Percentiles rank a stretch among this genome's conserved stretches.
These are phyloP conservation scores for Boletellus dicymbophilus DNA, from an alignment of 1,284 basidiomycete genomes.

Conservation along the genomic window DNA sequence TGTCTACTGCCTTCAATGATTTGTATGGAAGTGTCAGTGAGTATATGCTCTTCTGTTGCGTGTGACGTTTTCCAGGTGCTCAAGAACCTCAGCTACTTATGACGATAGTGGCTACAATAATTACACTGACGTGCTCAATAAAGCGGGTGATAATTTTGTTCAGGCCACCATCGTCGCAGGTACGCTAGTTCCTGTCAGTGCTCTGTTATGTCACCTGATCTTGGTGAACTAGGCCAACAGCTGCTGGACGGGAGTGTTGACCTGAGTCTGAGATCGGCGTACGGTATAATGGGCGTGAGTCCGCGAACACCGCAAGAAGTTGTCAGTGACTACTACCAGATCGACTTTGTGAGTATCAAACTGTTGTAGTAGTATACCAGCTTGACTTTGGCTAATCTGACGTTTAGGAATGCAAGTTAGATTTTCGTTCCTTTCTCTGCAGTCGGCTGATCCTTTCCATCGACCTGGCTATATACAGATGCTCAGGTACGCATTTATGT, in stretches of 20 bases:
- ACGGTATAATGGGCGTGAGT: slow-evolving; percentile 46
- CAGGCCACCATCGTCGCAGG: slow-evolving; percentile 47
- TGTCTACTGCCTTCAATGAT: slow-evolving; percentile 49
- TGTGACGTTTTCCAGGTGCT: too few relatives aligned
- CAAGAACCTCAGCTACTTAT: slow-evolving; percentile 44
- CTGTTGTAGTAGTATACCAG: too few relatives aligned
- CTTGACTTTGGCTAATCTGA: background rate
- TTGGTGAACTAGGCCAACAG: slow-evolving; percentile 37
- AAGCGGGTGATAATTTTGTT: slow-evolving; percentile 42
- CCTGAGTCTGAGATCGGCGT: slow-evolving; percentile 48
- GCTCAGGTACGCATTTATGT: slow-evolving; percentile 26
- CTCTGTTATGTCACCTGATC: background rate
- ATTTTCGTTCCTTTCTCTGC: background rate
- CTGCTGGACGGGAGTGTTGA: slow-evolving; percentile 47
- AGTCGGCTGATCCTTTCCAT: slow-evolving; percentile 10
- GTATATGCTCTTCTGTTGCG: slow-evolving; percentile 23
- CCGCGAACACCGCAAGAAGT: slow-evolving; percentile 44
- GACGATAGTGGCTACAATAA: slow-evolving; percentile 50
- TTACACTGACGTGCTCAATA: slow-evolving; percentile 44
- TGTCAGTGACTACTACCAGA: slow-evolving; percentile 56
- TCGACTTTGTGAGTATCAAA: slow-evolving; percentile 38
- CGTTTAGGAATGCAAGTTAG: slow-evolving; percentile 25
- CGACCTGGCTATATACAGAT: slow-evolving; percentile 6
- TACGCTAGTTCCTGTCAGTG: slow-evolving; percentile 13
- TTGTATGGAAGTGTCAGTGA: slow-evolving; percentile 51